Conservation (phyloP, 768 basidiomycete genomes). For the Hypsizygus marmoreus region DNA sequence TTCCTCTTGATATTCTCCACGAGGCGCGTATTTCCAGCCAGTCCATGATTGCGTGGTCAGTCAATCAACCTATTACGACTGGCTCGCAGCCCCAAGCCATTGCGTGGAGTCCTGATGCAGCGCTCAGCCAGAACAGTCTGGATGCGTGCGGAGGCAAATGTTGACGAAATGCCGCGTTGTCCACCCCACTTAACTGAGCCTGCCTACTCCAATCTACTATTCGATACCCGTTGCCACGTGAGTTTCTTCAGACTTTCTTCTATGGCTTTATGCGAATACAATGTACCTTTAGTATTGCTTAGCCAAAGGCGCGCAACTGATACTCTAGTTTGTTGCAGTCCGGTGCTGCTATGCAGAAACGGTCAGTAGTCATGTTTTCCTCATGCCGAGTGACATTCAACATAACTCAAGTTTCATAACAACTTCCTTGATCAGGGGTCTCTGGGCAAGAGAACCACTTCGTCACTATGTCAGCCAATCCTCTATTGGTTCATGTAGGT, state of each 20-base stretch:
- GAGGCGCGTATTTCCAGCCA: neutral
- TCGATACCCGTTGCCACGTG: constrained; percentile 1
- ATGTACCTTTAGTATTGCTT: constrained; percentile 1
- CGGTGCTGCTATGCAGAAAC: neutral
- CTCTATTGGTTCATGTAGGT: too few species aligned
- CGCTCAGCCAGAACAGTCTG: constrained; percentile 2
- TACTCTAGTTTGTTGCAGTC: neutral
- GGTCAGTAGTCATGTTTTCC: neutral
- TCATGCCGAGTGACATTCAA: too few species aligned
- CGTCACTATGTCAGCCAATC: too few species aligned
- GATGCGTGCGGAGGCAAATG: neutral
- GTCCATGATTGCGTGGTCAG: neutral
- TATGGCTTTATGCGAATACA: too few species aligned
- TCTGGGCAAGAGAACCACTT: too few species aligned
- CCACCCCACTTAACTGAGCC: neutral
- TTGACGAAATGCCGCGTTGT: neutral
- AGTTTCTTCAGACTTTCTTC: neutral
- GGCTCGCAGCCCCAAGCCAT: neutral
- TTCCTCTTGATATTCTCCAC: constrained; percentile 3
- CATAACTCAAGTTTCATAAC: too few species aligned
- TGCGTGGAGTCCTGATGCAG: constrained; percentile 1
- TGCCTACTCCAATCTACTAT: neutral
- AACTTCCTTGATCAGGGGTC: too few species aligned
- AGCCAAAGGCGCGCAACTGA: neutral
- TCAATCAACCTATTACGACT: neutral